Conservation (phyloP, 1,139 yeast species). For the Debaryomyces subglobosus region DNA sequence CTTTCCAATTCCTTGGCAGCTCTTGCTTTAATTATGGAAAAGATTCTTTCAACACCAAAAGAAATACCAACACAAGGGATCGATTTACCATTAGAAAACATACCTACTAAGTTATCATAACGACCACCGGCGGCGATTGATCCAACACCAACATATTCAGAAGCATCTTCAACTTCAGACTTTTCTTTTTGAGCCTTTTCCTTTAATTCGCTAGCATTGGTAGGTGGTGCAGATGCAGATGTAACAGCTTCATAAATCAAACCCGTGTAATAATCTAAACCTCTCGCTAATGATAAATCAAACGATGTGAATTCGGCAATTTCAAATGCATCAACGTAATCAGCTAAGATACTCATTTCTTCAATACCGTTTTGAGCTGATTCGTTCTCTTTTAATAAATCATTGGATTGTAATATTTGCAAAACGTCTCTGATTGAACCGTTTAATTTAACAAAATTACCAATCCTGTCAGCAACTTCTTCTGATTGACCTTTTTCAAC, state of each 20-base stretch:
- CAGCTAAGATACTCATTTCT: constrained; percentile 76
- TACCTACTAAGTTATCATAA: constrained; percentile 92
- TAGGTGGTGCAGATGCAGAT: constrained; percentile 91
- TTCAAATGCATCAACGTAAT: constrained; percentile 79
- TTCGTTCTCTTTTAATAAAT: constrained; percentile 59
- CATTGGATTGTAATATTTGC: constrained; percentile 56
- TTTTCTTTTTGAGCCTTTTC: constrained; percentile 47
- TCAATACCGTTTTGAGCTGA: constrained; percentile 79
- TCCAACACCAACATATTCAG: constrained; percentile 97
- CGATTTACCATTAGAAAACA: constrained; percentile 91
- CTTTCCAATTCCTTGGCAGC: constrained; percentile 54
- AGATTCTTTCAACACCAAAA: constrained; percentile 93
- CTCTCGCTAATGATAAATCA: constrained; percentile 94
- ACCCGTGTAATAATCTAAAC: constrained; percentile 96
- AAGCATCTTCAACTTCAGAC: constrained; percentile 81
- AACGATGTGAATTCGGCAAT: constrained; percentile 69
- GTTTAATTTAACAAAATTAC: constrained; percentile 82
- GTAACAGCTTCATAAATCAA: constrained; percentile 96
- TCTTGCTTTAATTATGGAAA: constrained; percentile 84
- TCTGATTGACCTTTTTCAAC: constrained; percentile 88
- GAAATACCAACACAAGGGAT: constrained; percentile 98
- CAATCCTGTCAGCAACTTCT: constrained; percentile 90
- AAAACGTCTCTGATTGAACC: constrained; percentile 78
- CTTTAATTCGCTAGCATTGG: constrained; percentile 68
- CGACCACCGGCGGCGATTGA: constrained; percentile 99